Evolutionary conservation across 1,139 yeast genomes (phyloP).

Genomic region (Kodamaea ohmeri): DNA sequence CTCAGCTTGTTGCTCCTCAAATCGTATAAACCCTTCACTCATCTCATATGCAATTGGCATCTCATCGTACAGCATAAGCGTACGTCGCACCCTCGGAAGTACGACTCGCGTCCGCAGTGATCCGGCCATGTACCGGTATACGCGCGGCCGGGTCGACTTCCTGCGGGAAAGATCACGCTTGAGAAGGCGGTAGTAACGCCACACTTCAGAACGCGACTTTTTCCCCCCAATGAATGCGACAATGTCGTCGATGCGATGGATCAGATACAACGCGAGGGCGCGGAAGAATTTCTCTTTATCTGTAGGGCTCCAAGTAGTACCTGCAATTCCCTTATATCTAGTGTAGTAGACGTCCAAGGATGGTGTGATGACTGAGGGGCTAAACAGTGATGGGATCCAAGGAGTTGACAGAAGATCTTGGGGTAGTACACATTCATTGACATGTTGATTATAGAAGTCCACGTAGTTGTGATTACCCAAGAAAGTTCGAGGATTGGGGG

Average conservation of each 20-base stretch:
- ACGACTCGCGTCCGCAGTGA: conserved; percentile 12
- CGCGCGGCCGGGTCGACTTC: conserved; percentile 15
- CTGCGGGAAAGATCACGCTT: conserved; percentile 22
- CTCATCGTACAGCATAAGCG: conserved; percentile 34
- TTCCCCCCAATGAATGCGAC: conserved; percentile 29
- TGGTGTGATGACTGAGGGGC: conserved; percentile 10
- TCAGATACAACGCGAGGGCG: conserved; percentile 41
- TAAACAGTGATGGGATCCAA: not conserved
- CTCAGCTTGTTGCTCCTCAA: conserved; percentile 47
- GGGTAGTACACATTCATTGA: conserved; percentile 9
- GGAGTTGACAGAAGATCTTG: not conserved
- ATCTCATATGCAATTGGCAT: conserved; percentile 57
- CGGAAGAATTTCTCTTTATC: conserved; percentile 46
- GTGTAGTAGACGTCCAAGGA: conserved; percentile 12
- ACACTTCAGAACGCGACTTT: conserved; percentile 46
- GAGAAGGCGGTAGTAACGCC: conserved; percentile 44
- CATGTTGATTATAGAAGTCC: conserved; percentile 18
- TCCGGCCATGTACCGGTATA: conserved; percentile 10
- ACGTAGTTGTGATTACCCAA: conserved; percentile 18
- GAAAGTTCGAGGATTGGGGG: conserved; percentile 9
- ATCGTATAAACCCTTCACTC: conserved; percentile 42
- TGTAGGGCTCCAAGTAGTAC: conserved; percentile 35
- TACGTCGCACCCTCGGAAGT: conserved; percentile 11
- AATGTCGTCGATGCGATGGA: conserved; percentile 45
- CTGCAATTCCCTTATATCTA: conserved; percentile 13